Evolutionary conservation across 345 rosid species (phyloP), one percentile per base, ranked within the genome.

Genomic region (Bretschneidera sinensis): DNA sequence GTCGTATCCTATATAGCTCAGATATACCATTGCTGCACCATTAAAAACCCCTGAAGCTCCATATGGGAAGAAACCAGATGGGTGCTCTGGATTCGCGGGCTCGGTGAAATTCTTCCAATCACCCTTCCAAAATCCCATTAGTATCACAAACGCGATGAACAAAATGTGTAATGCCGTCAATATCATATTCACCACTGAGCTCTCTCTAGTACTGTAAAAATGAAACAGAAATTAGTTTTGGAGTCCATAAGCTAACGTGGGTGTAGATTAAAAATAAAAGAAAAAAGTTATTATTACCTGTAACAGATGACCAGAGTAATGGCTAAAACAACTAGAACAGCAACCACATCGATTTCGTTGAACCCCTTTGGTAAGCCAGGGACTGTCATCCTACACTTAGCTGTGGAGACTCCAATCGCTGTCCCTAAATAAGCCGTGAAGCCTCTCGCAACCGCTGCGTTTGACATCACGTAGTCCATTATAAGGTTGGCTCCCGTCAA

Each of bases 1-100:
- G 70, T 92, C 98, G 81, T 92, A 92, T 6, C 98, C 98, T 0
- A 92, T 92, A 49, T 92, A 92, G 56, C 98, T 89, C 31, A 92
- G 0, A 34, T 89, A 92, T 14, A 92, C 98, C 87, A 75, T 64
- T 0, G 97, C 86, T 0, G 98, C 96, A 19, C 94, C 98, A 10
- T 77, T 79, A 65, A 92, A 83, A 21, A 85, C 96, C 0, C 98
- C 98, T 6, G 83, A 28, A 24, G 65, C 82, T 9, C 97, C 98
- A 39, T 70, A 65, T 1, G 98, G 96, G 31, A 78, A 81, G 65
- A 92, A 89, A 6, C 98, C 98, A 0, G 87, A 82, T 2, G 88
- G 84, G 33, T 71, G 47, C 1, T 67, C 54, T 24, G 88, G 78
- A 55, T 87, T 65, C 9, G 68, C 77, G 0, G 96, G 83, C 43